A percentile compares a stretch with the other conserved stretches of the same genome.
Conservation (phyloP, 2,329 filamentous ascomycete species). For the Claviceps africana region DNA sequence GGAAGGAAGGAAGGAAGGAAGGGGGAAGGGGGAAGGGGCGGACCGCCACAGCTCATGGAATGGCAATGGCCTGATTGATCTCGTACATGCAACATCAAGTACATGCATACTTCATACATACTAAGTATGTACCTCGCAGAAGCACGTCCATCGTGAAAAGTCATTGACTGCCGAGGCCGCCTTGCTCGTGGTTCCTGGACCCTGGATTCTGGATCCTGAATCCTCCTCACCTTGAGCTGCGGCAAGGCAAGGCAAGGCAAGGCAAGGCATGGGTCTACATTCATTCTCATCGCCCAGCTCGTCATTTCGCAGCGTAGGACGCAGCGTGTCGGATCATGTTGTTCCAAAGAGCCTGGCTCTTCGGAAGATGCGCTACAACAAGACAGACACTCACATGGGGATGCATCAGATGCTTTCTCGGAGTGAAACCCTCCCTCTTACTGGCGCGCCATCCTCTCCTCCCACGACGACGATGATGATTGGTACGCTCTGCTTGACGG, state of each 20-base stretch:
- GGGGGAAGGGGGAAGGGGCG: background rate
- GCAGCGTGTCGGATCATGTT: background rate
- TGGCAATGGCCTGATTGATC: background rate
- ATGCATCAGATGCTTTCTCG: background rate
- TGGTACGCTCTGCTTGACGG: background rate
- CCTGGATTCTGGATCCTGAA: too few relatives aligned
- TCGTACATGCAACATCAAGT: too few relatives aligned
- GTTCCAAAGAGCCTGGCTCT: background rate
- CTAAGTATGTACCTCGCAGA: too few relatives aligned
- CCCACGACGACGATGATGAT: constrained; percentile 2
- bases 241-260: too few relatives aligned
- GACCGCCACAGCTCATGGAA: background rate
- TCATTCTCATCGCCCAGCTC: too few relatives aligned
- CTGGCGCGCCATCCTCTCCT: constrained; percentile 4
- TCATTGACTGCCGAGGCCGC: too few relatives aligned
- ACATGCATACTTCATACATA: background rate
- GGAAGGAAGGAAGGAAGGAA: too few relatives aligned
- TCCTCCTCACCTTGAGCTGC: too few relatives aligned
- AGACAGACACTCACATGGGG: background rate
- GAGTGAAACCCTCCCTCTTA: background rate
- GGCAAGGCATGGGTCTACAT: too few relatives aligned
- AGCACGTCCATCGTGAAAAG: too few relatives aligned
- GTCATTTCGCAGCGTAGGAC: background rate
- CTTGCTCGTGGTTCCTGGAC: too few relatives aligned
- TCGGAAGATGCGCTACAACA: too few relatives aligned